Evolutionary conservation across 2,329 filamentous ascomycete species (phyloP).

Genomic region (Aspergillus amoenus): DNA sequence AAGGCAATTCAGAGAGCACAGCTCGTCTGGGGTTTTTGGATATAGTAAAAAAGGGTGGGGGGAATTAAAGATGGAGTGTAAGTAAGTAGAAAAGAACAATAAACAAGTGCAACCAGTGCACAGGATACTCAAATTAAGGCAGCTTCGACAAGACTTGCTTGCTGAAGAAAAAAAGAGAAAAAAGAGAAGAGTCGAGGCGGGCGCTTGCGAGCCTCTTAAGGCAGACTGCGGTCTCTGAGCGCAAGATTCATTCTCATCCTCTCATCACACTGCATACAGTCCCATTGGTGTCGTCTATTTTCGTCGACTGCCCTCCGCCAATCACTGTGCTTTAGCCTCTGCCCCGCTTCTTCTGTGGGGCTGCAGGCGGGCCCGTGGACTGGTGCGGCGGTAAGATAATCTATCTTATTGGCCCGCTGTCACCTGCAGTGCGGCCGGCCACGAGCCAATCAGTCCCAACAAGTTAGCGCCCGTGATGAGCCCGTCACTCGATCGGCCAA

Average conservation of each 20-base stretch:
- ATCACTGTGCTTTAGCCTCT: background rate
- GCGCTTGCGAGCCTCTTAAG: conserved; percentile 23
- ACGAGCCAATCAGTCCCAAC: conserved; percentile 16
- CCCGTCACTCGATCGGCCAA: conserved; percentile 1
- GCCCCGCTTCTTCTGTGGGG: background rate
- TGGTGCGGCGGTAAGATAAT: conserved; percentile 12
- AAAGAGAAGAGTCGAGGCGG: conserved; percentile 16
- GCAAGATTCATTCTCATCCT: conserved; percentile 6
- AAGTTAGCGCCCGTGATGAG: conserved; percentile 22
- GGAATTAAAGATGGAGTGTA: conserved; percentile 20
- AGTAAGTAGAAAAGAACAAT: conserved; percentile 43
- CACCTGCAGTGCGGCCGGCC: background rate
- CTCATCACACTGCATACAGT: conserved; percentile 13
- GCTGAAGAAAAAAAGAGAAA: conserved; percentile 59
- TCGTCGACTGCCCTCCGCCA: background rate
- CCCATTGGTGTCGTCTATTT: conserved; percentile 6
- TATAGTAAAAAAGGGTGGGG: conserved; percentile 9
- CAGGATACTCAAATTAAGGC: conserved; percentile 46
- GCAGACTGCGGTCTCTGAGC: background rate
- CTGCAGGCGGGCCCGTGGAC: background rate
- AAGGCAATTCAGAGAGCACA: conserved; percentile 34
- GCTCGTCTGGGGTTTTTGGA: conserved; percentile 38
- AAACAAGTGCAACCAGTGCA: conserved; percentile 44
- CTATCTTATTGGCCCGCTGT: conserved; percentile 3
- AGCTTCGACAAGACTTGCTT: conserved; percentile 52